These are phyloP conservation scores for Suillus plorans DNA, from an alignment of 768 basidiomycete species.

Conservation along the genomic window DNA sequence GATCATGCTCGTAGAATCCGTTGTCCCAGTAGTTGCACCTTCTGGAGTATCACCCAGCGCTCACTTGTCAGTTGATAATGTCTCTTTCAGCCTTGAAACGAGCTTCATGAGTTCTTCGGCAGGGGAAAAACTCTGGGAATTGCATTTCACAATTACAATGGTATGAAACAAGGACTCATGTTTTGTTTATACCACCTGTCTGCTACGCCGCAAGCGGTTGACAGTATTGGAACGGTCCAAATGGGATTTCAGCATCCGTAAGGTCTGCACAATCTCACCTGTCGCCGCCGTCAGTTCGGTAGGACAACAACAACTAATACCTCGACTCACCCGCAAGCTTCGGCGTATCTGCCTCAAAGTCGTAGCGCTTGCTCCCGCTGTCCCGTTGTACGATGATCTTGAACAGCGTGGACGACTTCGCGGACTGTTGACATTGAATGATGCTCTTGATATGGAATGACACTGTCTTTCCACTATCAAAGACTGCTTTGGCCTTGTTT, in stretches of 20 bases:
- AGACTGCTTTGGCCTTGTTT: slow-evolving; percentile 75
- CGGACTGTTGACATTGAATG: slow-evolving; percentile 77
- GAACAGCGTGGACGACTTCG: slow-evolving; percentile 79
- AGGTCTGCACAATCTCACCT: slow-evolving; percentile 79
- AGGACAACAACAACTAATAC: background rate
- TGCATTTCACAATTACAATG: background rate
- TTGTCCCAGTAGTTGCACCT: background rate
- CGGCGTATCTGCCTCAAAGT: slow-evolving; percentile 92
- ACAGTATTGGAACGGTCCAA: slow-evolving; percentile 66
- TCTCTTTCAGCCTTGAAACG: background rate
- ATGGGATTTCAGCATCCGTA: slow-evolving; percentile 61
- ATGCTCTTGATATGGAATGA: slow-evolving; percentile 93
- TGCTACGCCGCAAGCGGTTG: slow-evolving; percentile 61
- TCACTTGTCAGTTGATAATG: background rate
- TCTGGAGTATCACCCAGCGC: background rate
- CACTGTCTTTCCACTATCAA: slow-evolving; percentile 86
- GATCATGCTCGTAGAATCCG: background rate
- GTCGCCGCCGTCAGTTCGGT: slow-evolving; percentile 8
- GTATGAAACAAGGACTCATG: background rate
- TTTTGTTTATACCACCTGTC: slow-evolving; percentile 44
- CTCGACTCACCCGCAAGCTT: slow-evolving; percentile 66
- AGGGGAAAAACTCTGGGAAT: background rate
- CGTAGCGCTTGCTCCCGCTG: slow-evolving; percentile 84
- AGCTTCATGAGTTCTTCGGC: background rate
- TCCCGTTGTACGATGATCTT: slow-evolving; percentile 83